Base-by-base conservation (phyloP, 78 protist genomes). In the Thecamonas trahens region DNA sequence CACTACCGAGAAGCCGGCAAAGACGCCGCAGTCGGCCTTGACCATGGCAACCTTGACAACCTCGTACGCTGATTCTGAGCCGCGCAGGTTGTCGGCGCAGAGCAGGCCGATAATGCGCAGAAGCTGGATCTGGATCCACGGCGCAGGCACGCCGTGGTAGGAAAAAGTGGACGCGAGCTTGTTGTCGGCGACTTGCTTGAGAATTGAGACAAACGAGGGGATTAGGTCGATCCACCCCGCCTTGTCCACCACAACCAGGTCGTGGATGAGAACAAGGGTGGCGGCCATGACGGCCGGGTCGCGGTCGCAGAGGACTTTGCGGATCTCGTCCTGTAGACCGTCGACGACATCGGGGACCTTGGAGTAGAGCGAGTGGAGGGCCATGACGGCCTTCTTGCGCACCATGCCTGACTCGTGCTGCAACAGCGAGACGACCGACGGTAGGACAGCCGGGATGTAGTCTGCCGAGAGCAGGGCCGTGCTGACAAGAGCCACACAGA, bases 101-200 rank as follows among this genome's bases (percentile, higher is more conserved):
- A 95, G 87, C 29, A 65, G 26, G 28, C 87, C 80, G 7, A 94
- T 53, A 7, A 95, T 0, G 64, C 84, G 71, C 42, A 96, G 83
- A 5, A 95, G 79, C 58, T 76, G 63, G 42, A 95, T 77, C 76
- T 95, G 98, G 20, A 91, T 37, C 96, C 96, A 95, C 7, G 98
- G 98, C 13, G 97, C 97, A 3, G 94, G 96, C 18, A 92, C 79
- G 47, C 91, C 83, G 62, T 90, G 95, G 54, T 94, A 96, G 53
- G 91, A 90, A 58, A 70, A 96, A 8, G 50, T 76, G 22, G 57
- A 42, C 39, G 92, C 63, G 14, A 95, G 79, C 22, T 91, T 55
- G 53, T 79, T 85, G 24, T 94, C 97, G 54, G 76, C 47, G 50
- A 91, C 73, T 69, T 94, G 98, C 74, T 86, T 86, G 34, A 94